Evolutionary conservation across 148 eudicot species (phyloP), one percentile per base, ranked within the genome.

Genomic region (Cornus controversa): DNA sequence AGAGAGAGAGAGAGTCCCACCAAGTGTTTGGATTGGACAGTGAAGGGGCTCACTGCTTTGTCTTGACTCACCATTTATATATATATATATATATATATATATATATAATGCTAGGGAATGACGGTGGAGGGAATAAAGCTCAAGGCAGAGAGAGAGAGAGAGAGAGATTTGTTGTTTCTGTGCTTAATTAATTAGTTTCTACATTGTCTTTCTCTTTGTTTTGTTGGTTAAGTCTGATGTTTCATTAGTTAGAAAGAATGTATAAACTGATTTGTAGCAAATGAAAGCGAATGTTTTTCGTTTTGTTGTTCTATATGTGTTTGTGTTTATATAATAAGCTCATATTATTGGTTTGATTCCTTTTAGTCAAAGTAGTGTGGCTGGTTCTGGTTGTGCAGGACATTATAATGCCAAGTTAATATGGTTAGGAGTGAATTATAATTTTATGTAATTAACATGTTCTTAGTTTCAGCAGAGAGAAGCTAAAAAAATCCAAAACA

Each of bases 11-110:
- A 16, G 20, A 3, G n/a, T n/a, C 34, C 34, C 60, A 54, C 20
- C 20, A 40, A 54, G 22, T 73, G 81, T 66, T 57, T 67, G 34
- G 77, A 79, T 73, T 66, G 76, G 73, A 57, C 62, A 79, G 82
- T 68, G 58, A 20, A 62, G 63, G 27, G 73, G 73, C 37, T 74
- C 15, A 18, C 27, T 16, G 29, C 8, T 79, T 74, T 79, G 78
- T 79, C 78, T 79, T 57, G 22, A 24, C 42, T 64, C 31, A 7
- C 40, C 26, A 2, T 45, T 22, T 27, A 36, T 62, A 25, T 47
- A 27, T 75, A 31, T 66, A 47, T 75, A 60, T 60, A 60, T 22
- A 15, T 64, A 64, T 66, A 13, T 26, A 29, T 58, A 24, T 25
- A 34, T 65, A 28, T 75, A 53, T 75, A 25, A 25, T 65, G 4